Evolutionary conservation across 805 yeast genomes (phyloP).

Genomic region (Candida namnaoensis): DNA sequence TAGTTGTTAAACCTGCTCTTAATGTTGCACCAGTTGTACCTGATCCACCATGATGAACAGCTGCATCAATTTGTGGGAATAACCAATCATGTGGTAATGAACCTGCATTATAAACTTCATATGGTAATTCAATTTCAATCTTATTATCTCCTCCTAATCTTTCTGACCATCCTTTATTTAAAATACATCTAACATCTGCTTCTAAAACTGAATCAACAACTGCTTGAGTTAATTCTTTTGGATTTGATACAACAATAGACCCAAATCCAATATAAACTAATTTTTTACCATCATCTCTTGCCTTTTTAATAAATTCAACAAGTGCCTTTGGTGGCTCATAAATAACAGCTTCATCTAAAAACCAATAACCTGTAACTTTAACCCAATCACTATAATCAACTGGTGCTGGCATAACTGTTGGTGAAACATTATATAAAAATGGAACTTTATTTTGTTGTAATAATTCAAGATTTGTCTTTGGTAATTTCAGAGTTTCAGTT

Average conservation of each 20-base stretch:
- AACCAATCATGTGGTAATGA: slow-evolving; percentile 91
- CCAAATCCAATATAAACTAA: slow-evolving; percentile 93
- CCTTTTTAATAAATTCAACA: slow-evolving; percentile 49
- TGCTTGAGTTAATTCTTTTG: slow-evolving; percentile 68
- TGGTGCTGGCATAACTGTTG: slow-evolving; percentile 83
- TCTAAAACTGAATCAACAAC: slow-evolving; percentile 69
- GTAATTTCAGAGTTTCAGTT: slow-evolving; percentile 50
- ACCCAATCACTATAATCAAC: slow-evolving; percentile 94
- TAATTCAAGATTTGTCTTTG: slow-evolving; percentile 58
- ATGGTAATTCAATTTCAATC: slow-evolving; percentile 45
- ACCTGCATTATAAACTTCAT: slow-evolving; percentile 60
- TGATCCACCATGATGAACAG: slow-evolving; percentile 96
- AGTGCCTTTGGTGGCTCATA: slow-evolving; percentile 58
- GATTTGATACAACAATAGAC: slow-evolving; percentile 83
- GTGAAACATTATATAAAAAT: slow-evolving; percentile 83
- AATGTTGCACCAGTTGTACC: slow-evolving; percentile 94
- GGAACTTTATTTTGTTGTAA: slow-evolving; percentile 79
- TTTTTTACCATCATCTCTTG: slow-evolving; percentile 52
- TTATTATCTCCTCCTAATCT: slow-evolving; percentile 33
- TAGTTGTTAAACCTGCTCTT: slow-evolving; percentile 79
- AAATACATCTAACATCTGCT: slow-evolving; percentile 78
- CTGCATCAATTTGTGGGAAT: slow-evolving; percentile 82
- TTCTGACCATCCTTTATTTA: slow-evolving; percentile 95
- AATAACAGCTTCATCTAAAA: slow-evolving; percentile 54
- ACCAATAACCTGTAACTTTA: slow-evolving; percentile 95